phyloP scores from a whole-genome alignment of 2,329 filamentous ascomycete species.

The Aspergillus versicolor region DNA sequence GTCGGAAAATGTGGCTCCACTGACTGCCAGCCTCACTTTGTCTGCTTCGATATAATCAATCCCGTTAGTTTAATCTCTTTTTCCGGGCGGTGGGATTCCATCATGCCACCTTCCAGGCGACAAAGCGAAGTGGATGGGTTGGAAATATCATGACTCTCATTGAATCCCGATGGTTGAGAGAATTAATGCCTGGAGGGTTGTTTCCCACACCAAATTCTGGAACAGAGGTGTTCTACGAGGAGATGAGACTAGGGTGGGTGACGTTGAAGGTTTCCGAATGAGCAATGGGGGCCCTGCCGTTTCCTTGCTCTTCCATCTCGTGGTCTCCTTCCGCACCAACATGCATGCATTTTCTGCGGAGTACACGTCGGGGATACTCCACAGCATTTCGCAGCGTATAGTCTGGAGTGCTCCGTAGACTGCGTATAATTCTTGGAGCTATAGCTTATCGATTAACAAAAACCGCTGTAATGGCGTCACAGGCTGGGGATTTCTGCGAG shows the following conservation, averaged over 20 bases:
- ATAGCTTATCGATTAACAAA: neutral
- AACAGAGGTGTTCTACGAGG: neutral
- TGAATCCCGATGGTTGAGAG: neutral
- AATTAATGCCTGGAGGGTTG: neutral
- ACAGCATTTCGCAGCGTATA: neutral
- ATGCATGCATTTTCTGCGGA: neutral
- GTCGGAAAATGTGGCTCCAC: no score
- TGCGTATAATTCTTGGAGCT: neutral
- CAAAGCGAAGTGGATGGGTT: neutral
- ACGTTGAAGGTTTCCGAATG: neutral
- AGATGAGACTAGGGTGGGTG: neutral
- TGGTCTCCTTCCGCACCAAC: neutral
- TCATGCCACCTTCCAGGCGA: neutral
- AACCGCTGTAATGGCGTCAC: neutral
- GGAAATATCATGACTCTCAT: neutral
- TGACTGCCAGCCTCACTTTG: no score
- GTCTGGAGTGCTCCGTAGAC: no score
- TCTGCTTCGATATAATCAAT: no score
- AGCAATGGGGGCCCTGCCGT: neutral
- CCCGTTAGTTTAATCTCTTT: no score
- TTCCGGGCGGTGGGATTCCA: neutral
- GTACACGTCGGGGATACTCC: neutral
- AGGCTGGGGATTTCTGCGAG: neutral
- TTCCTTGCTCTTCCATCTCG: neutral
- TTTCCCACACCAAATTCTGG: neutral